phyloP scores from a whole-genome alignment of 2,329 filamentous ascomycete species.

The Colletotrichum tamarilloi region DNA sequence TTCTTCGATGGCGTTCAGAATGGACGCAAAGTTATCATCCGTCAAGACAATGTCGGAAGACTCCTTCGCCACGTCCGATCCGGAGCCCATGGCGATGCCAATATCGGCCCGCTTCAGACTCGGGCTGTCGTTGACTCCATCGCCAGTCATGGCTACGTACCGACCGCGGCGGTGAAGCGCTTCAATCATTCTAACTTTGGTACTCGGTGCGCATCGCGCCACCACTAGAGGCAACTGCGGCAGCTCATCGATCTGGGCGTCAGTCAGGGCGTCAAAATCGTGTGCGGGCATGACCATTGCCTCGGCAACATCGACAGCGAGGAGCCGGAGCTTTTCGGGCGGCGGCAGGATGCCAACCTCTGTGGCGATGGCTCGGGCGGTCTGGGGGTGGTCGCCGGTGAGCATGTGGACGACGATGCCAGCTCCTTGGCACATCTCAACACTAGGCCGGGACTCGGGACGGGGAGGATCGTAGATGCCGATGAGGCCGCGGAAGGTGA shows the following conservation, averaged over 20 bases:
- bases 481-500: slow-evolving; percentile 33
- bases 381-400: slow-evolving; percentile 70
- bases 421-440: slow-evolving; percentile 63
- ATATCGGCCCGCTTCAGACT: slow-evolving; percentile 73
- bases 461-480: slow-evolving; percentile 68
- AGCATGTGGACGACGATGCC: slow-evolving; percentile 71
- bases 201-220: slow-evolving; percentile 72
- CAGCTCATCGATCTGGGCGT: slow-evolving; percentile 68
- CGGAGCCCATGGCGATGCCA: slow-evolving; percentile 74
- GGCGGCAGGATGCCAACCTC: slow-evolving; percentile 66
- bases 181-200: slow-evolving; percentile 73
- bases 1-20: slow-evolving; percentile 72
- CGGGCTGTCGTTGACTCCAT: slow-evolving; percentile 74
- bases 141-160: slow-evolving; percentile 74
- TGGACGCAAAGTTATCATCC: slow-evolving; percentile 74
- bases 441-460: slow-evolving; percentile 66
- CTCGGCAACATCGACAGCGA: slow-evolving; percentile 61
- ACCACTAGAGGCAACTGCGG: slow-evolving; percentile 71
- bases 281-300: slow-evolving; percentile 69
- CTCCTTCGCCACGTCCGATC: slow-evolving; percentile 73
- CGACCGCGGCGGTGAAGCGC: slow-evolving; percentile 70
- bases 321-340: slow-evolving; percentile 49
- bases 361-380: slow-evolving; percentile 67
- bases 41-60: slow-evolving; percentile 71
- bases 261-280: slow-evolving; percentile 69